Conservation (phyloP, 257 asterid genomes). For the Henckelia pumila region DNA sequence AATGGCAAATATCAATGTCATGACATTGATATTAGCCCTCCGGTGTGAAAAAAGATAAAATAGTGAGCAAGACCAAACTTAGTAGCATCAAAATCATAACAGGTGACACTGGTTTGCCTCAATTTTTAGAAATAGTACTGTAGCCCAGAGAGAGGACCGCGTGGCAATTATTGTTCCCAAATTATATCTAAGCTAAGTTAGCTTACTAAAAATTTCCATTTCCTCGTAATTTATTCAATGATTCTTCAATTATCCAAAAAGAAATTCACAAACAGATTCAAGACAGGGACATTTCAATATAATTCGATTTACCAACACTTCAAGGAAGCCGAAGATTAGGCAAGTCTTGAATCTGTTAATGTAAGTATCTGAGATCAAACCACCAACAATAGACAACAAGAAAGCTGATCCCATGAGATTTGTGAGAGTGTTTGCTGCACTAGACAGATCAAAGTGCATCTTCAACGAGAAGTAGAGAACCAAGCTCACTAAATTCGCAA, state of each 20-base stretch:
- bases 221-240: background rate
- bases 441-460: conserved; percentile 57
- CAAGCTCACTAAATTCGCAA: conserved; percentile 61
- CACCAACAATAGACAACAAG: conserved; percentile 59
- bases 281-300: background rate
- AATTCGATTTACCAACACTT: conserved; percentile 38
- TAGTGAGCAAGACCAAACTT: background rate
- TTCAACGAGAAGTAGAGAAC: conserved; percentile 58
- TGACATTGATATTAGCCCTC: background rate
- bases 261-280: background rate
- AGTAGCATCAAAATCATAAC: background rate
- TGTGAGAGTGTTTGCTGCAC: conserved; percentile 60
- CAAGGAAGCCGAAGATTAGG: conserved; percentile 43
- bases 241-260: background rate
- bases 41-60: background rate
- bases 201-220: background rate
- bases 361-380: conserved; percentile 60
- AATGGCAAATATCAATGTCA: background rate
- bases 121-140: no score
- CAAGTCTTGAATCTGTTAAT: conserved; percentile 53
- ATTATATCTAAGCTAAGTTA: background rate
- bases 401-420: conserved; percentile 64
- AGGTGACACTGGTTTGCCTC: background rate
- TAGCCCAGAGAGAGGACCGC: background rate
- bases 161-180: background rate